A percentile compares a stretch with the other conserved stretches of the same genome.
These are phyloP conservation scores for Ceratocystis harringtonii DNA, from an alignment of 2,329 filamentous ascomycete genomes.

Conservation along the genomic window DNA sequence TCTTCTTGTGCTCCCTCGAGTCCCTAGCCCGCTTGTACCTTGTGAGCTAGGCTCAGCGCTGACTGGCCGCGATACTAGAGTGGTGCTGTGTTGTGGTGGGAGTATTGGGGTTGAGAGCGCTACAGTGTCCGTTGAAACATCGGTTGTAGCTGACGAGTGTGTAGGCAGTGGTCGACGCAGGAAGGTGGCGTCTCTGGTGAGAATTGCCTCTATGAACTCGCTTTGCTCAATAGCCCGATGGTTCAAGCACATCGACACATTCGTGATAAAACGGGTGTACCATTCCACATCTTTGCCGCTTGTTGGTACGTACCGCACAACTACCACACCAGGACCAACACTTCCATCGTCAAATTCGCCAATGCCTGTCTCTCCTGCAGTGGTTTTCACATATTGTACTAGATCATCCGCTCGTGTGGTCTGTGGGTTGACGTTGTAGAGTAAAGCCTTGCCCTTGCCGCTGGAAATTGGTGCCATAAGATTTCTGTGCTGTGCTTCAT, in stretches of 20 bases:
- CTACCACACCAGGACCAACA: conserved; percentile 56
- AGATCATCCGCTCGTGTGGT: conserved; percentile 61
- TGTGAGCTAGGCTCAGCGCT: conserved; percentile 1
- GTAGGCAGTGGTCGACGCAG: conserved; percentile 54
- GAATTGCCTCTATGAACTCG: conserved; percentile 80
- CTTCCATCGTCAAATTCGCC: conserved; percentile 49
- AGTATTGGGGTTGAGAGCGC: not conserved
- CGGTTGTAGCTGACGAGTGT: conserved; percentile 21
- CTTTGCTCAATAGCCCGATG: conserved; percentile 78
- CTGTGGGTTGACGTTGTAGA: conserved; percentile 44
- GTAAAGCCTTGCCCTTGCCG: conserved; percentile 68
- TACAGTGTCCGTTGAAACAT: not conserved
- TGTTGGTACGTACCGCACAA: conserved; percentile 53
- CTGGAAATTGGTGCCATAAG: conserved; percentile 60
- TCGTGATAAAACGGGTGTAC: conserved; percentile 53
- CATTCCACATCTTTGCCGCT: conserved; percentile 44
- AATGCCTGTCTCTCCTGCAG: conserved; percentile 58
- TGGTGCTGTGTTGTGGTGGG: not conserved
- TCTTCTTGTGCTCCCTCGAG: conserved; percentile 22
- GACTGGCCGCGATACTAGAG: not conserved
- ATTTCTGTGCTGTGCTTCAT: conserved; percentile 57
- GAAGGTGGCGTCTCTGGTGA: conserved; percentile 60
- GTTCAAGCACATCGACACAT: conserved; percentile 56
- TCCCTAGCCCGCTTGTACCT: not conserved
- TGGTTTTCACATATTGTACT: conserved; percentile 57